These are phyloP conservation scores for Phyllosticta capitalensis DNA, from an alignment of 2,329 filamentous ascomycete species.

Conservation along the genomic window DNA sequence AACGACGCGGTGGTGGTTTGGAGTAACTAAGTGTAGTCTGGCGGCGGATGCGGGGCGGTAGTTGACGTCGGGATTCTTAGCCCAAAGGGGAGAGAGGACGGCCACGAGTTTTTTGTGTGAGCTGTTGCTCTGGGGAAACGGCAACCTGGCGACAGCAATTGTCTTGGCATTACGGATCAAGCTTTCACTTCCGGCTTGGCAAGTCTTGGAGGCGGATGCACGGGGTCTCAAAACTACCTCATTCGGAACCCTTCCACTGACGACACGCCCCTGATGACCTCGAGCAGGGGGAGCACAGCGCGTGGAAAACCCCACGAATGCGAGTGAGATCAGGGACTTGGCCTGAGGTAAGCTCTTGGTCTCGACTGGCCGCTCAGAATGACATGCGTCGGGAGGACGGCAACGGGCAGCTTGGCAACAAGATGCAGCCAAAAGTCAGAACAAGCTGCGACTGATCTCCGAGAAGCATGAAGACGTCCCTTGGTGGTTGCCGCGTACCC, in stretches of 20 bases:
- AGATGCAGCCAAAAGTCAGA: no score
- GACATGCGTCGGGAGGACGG: not conserved
- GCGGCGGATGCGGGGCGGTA: not conserved
- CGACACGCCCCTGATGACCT: not conserved
- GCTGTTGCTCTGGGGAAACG: not conserved
- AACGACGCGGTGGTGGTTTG: not conserved
- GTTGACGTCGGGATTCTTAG: not conserved
- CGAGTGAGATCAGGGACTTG: not conserved
- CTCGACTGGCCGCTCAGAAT: not conserved
- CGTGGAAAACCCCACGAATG: not conserved
- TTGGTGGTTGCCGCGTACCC: not conserved
- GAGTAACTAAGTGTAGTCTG: not conserved
- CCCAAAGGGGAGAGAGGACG: not conserved
- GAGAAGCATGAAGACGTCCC: not conserved
- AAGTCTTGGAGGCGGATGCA: not conserved
- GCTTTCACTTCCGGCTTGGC: not conserved
- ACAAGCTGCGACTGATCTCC: not conserved
- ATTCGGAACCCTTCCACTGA: not conserved
- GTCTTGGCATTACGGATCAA: not conserved
- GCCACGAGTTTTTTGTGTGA: not conserved
- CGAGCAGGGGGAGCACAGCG: no score
- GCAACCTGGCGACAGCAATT: not conserved
- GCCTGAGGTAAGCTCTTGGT: not conserved
- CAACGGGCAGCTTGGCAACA: not conserved
- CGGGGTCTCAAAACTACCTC: not conserved